Percentiles rank a stretch among this genome's conserved stretches.
These are phyloP conservation scores for Erysimum cheiri DNA, from an alignment of 441 rosid genomes.

Conservation along the genomic window DNA sequence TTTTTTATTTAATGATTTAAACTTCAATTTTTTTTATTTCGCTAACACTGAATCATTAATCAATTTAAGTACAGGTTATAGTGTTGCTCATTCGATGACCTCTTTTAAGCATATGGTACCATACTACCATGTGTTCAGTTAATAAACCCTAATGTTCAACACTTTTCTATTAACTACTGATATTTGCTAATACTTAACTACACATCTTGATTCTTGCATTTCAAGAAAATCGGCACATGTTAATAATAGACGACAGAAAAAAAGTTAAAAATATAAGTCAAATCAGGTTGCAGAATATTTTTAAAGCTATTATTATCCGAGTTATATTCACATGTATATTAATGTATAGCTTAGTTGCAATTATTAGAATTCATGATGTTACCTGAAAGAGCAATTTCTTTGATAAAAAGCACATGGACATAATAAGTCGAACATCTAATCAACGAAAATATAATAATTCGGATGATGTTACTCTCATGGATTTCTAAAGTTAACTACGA, in stretches of 20 bases:
- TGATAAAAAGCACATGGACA: background rate
- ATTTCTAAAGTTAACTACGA: background rate
- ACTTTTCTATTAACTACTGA: background rate
- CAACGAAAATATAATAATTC: no score
- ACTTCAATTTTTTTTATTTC: background rate
- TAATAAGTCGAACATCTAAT: background rate
- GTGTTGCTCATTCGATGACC: background rate
- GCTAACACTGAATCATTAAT: background rate
- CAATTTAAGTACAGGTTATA: background rate
- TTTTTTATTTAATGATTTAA: background rate
- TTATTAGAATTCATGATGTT: background rate
- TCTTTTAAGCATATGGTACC: background rate
- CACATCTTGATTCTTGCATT: background rate
- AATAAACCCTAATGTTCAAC: background rate
- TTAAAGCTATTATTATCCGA: background rate
- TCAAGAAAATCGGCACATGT: background rate
- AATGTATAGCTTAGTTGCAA: background rate
- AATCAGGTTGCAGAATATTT: background rate
- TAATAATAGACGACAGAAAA: background rate
- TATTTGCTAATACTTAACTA: background rate
- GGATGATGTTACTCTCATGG: background rate
- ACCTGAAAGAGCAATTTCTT: background rate
- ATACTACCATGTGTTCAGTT: background rate
- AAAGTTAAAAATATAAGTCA: slow-evolving; percentile 3
- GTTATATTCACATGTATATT: background rate